Base-by-base conservation (phyloP, 2,329 filamentous ascomycete species). In the Apiospora koreana region DNA sequence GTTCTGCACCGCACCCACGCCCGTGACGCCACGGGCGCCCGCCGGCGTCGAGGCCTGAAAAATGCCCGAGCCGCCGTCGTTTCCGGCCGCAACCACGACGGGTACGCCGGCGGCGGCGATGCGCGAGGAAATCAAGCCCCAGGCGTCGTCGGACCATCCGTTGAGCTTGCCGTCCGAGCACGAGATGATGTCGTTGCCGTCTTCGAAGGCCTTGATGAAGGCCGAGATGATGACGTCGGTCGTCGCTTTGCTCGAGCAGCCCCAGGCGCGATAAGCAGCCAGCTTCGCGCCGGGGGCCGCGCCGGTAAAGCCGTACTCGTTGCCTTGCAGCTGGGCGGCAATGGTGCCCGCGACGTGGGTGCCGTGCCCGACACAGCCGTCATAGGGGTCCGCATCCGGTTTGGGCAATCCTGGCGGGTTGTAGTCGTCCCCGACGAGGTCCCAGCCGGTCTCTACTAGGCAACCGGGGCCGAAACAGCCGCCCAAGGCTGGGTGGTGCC, bases 281-380 rank as follows among this genome's bases (percentile, higher is more conserved):
- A 75, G 42, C 64, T 66, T 74, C 41, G 72, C 74, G 28, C 70
- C 73, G 1, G 74, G 73, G 9, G 74, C 74, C 2, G 71, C 74
- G 16, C 74, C 74, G 1, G 72, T 72, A 68, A 74, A 75, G 23
- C 72, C 72, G n/a, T 72, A 66, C 16, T 74, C 71, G 67, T 74
- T 75, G 9, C 65, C 25, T 3, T 35, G 25, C 25, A 67, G 65
- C 67, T 74, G 74, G 9, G 73, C 72, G 16, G 72, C 72, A 54
- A 86, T 80, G 62, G 83, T 84, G 58, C 85, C 85, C 16, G 83
- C 80, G 31, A 83, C 81, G 69, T 83, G 82, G 0, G 84, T 84
- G 1, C 84, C 84, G 72, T 86, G 83, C 3, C 83, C 83, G 5
- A 74, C 72, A 68, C 81, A 82, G 67, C 79, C 77, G 45, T 82